Evolutionary conservation across 2,329 filamentous ascomycete genomes (phyloP), one percentile per base, ranked within the genome.

Genomic region (Aspergillus sp.): DNA sequence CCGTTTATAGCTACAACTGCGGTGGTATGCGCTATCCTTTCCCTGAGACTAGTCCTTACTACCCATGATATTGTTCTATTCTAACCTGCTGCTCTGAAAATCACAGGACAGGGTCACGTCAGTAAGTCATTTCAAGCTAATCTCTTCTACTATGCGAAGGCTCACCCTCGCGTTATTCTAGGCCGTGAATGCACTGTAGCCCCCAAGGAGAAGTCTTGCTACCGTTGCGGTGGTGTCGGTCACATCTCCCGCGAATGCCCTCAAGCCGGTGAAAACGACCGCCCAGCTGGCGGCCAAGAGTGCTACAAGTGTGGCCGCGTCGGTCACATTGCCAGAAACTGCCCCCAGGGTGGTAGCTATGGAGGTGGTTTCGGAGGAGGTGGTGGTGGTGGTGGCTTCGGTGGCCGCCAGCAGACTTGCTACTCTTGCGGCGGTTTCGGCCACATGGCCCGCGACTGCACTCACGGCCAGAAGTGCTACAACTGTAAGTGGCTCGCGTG

Each of bases 391-490:
- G 79, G 80, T 66, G 78, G 81, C 62, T 83, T 80, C 67, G 81
- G 83, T 63, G 82, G 84, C 66, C 78, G 81, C 64, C 84, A 87
- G 74, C 92, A 94, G 85, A 97, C 93, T 72, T 98, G 95, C 89
- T 99, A 97, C 86, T 96, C 93, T 49, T 98, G 95, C 83, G 95
- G 95, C 72, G 95, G 95, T 69, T 93, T 92, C 77, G 94, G 94
- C 75, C 95, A 99, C 85, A 94, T 97, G 91, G 93, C 91, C 77
- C 91, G 93, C 85, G 95, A 98, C 82, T 99, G 95, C 83, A 96
- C 94, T 73, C 96, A 98, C 80, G 95, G 95, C 74, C 94, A 96
- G 85, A 98, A 98, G 86, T 99, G 95, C 90, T 99, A 98, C 89
- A 97, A 97, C 88, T 98, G 95, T 88, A 76, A 76, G 85, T 68